A percentile compares a stretch with the other conserved stretches of the same genome.
phyloP scores from a whole-genome alignment of 768 basidiomycete genomes.

The Mycena indigotica region DNA sequence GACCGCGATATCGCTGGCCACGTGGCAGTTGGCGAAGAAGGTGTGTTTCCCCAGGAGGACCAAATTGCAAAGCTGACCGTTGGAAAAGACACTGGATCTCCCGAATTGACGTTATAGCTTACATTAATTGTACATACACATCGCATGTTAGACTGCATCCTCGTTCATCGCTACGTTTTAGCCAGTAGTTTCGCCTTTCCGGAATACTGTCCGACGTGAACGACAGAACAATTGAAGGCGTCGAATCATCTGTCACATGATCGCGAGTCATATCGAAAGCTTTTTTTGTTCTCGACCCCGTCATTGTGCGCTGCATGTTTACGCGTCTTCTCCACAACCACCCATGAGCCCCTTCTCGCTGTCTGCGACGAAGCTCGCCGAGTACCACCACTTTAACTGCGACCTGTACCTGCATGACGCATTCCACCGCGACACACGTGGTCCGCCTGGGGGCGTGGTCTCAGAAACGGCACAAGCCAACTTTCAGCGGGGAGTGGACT shows the following conservation, averaged over 20 bases:
- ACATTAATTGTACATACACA: not conserved
- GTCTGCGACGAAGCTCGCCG: conserved; percentile 51
- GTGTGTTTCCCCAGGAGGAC: not conserved
- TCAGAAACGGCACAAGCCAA: conserved; percentile 40
- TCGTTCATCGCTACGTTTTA: conserved; percentile 43
- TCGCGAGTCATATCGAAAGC: too few relatives aligned
- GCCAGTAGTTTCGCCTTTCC: too few relatives aligned
- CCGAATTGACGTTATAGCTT: not conserved
- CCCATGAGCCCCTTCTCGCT: too few relatives aligned
- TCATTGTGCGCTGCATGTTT: too few relatives aligned
- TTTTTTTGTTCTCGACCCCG: too few relatives aligned
- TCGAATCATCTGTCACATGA: too few relatives aligned
- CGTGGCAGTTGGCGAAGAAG: conserved; percentile 26
- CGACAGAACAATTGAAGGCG: too few relatives aligned
- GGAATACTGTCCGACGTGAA: too few relatives aligned
- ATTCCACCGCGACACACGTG: conserved; percentile 31
- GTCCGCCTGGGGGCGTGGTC: conserved; percentile 1
- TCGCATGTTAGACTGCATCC: conserved; percentile 31
- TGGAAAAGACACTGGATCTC: not conserved
- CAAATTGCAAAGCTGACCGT: too few relatives aligned
- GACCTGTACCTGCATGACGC: conserved; percentile 49
- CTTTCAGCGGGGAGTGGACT: conserved; percentile 46
- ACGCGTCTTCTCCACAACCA: too few relatives aligned
- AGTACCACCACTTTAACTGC: conserved; percentile 48
- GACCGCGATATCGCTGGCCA: conserved; percentile 29